Conservation (phyloP, 495 filamentous ascomycete genomes). For the Margaritispora aquatica region DNA sequence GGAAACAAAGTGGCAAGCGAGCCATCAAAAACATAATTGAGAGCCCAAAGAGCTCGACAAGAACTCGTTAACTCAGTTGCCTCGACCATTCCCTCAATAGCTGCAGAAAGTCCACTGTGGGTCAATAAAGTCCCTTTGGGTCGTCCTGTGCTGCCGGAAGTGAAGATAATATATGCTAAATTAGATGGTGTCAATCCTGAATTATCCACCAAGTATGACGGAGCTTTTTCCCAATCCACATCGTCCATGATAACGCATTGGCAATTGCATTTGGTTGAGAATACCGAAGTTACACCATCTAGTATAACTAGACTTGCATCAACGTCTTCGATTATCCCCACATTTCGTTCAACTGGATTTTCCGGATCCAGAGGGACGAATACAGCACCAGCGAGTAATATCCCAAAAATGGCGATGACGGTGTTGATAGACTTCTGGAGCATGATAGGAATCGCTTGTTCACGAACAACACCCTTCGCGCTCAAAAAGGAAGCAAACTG, state of each 20-base stretch:
- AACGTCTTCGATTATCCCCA: neutral
- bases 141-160: neutral
- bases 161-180: slow-evolving; percentile 6
- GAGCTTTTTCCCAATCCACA: neutral
- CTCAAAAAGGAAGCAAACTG: neutral
- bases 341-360: slow-evolving; percentile 38
- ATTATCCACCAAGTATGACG: neutral
- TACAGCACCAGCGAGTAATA: slow-evolving; percentile 42
- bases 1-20: slow-evolving; percentile 61
- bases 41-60: slow-evolving; percentile 54
- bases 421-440: slow-evolving; percentile 41
- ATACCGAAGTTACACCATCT: neutral
- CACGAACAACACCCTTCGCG: neutral
- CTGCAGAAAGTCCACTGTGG: neutral
- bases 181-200: neutral
- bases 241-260: neutral
- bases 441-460: slow-evolving; percentile 9
- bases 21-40: slow-evolving; percentile 63
- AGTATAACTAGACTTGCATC: neutral
- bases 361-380: slow-evolving; percentile 53
- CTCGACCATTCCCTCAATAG: neutral
- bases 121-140: neutral
- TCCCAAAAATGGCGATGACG: slow-evolving; percentile 28
- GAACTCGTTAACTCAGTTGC: neutral
- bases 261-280: neutral